phyloP scores from a whole-genome alignment of 768 basidiomycete species.

The Pleurotus cornucopiae region DNA sequence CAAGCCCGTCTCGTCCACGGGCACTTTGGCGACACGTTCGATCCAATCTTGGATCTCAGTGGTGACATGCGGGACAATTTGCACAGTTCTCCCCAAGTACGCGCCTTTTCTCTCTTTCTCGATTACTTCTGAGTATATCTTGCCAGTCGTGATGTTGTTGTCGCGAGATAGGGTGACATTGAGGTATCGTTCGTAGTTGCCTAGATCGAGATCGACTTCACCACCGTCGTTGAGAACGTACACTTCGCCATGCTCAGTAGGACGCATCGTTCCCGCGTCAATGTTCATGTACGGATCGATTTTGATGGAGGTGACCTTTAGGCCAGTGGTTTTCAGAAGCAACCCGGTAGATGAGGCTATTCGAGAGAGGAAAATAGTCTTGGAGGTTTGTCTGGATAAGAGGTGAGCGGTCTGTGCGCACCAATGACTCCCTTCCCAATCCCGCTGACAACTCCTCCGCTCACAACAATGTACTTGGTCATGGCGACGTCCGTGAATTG shows the following conservation, averaged over 20 bases:
- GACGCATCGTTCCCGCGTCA: constrained; percentile 98
- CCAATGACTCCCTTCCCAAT: constrained; percentile 99
- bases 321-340: constrained; percentile 88
- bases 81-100: constrained; percentile 93
- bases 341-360: constrained; percentile 95
- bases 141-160: constrained; percentile 98
- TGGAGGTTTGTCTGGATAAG: constrained; percentile 9
- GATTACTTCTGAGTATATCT: constrained; percentile 95
- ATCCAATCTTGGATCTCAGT: constrained; percentile 99
- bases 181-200: constrained; percentile 98
- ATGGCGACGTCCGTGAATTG: constrained; percentile 32
- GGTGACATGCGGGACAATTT: constrained; percentile 96
- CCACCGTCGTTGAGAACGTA: constrained; percentile 98
- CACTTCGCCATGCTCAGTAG: constrained; percentile 99
- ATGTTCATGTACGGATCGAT: constrained; percentile 99
- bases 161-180: constrained; percentile 91
- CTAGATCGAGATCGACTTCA: constrained; percentile 95
- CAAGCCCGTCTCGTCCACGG: constrained; percentile 90
- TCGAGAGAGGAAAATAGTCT: constrained; percentile 4
- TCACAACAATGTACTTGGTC: constrained; percentile 96
- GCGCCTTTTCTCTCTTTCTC: constrained; percentile 89
- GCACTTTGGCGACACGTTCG: constrained; percentile 88
- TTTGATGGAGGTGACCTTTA: constrained; percentile 98
- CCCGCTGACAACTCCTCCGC: constrained; percentile 96
- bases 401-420: constrained; percentile 36